These are phyloP conservation scores for Metschnikowia dekortorum DNA, from an alignment of 805 yeast species.

Conservation along the genomic window DNA sequence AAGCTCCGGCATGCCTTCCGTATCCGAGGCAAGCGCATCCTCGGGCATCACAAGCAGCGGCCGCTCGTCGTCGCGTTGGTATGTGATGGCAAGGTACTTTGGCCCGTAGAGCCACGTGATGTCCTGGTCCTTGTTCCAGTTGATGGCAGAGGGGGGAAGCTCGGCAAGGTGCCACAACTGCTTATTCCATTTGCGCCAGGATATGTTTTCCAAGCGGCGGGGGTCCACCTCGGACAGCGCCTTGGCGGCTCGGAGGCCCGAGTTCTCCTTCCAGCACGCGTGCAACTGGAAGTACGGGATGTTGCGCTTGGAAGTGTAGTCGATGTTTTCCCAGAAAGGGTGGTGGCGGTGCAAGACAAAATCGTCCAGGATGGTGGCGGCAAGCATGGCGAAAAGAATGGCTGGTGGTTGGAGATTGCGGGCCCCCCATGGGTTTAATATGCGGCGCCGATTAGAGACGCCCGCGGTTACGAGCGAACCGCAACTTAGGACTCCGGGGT, in stretches of 20 bases:
- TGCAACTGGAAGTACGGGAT: slow-evolving; percentile 17
- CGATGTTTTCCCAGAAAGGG: slow-evolving; percentile 24
- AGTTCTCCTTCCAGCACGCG: slow-evolving; percentile 25
- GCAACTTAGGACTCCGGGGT: slow-evolving; percentile 1
- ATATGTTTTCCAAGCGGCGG: slow-evolving; percentile 30
- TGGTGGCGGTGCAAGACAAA: slow-evolving; percentile 6
- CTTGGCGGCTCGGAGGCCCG: slow-evolving; percentile 15
- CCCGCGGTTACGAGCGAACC: neutral
- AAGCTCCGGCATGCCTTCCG: slow-evolving; percentile 3
- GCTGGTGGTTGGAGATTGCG: neutral
- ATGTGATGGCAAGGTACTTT: slow-evolving; percentile 15
- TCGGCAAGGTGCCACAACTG: slow-evolving; percentile 25
- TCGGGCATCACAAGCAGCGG: slow-evolving; percentile 5
- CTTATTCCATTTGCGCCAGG: slow-evolving; percentile 40
- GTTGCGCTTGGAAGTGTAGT: slow-evolving; percentile 22
- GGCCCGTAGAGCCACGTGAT: slow-evolving; percentile 56
- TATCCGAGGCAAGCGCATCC: slow-evolving; percentile 4
- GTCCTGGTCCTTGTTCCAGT: slow-evolving; percentile 54
- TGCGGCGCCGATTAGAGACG: neutral
- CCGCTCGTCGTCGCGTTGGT: neutral
- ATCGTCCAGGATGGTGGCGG: slow-evolving; percentile 12
- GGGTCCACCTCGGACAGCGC: slow-evolving; percentile 18
- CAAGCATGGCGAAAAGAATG: slow-evolving; percentile 1
- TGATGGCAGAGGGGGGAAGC: slow-evolving; percentile 41
- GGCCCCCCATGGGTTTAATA: neutral